These are phyloP conservation scores for Rhododendron henanense DNA, from an alignment of 148 eudicot species.

Conservation along the genomic window DNA sequence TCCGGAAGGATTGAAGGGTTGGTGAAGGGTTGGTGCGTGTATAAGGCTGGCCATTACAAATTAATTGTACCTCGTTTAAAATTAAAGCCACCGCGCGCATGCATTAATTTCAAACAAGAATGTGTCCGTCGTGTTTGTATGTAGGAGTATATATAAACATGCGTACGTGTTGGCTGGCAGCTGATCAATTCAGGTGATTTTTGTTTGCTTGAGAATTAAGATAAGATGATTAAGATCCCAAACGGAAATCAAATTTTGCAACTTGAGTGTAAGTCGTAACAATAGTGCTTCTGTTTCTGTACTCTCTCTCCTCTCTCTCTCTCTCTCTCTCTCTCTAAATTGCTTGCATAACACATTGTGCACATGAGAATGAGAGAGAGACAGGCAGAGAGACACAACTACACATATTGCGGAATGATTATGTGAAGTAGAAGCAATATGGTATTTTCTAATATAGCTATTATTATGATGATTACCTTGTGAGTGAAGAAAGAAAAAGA, in stretches of 20 bases:
- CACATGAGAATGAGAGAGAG: background rate
- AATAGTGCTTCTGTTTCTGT: background rate
- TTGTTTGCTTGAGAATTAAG: background rate
- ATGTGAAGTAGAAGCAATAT: slow-evolving; percentile 81
- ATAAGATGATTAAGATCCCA: background rate
- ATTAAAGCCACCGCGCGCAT: background rate
- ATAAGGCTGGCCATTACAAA: background rate
- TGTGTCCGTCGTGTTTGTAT: background rate
- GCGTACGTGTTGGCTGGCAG: background rate
- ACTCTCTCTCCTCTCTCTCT: background rate
- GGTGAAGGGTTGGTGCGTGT: background rate
- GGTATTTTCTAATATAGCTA: slow-evolving; percentile 18
- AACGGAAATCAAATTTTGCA: background rate
- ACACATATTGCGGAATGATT: slow-evolving; percentile 14
- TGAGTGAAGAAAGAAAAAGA: slow-evolving; percentile 64
- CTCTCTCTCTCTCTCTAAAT: background rate
- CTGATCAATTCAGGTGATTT: background rate
- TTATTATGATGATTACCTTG: slow-evolving; percentile 56
- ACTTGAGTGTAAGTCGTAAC: background rate
- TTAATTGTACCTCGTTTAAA: background rate
- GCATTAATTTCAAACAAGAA: background rate
- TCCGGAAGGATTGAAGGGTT: background rate
- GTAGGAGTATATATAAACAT: background rate
- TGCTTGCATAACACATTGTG: background rate
- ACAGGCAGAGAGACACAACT: background rate